Percentiles rank a stretch among this genome's conserved stretches.
Evolutionary conservation across 2,329 filamentous ascomycete genomes (phyloP).

Genomic region (Xylaria arbuscula): DNA sequence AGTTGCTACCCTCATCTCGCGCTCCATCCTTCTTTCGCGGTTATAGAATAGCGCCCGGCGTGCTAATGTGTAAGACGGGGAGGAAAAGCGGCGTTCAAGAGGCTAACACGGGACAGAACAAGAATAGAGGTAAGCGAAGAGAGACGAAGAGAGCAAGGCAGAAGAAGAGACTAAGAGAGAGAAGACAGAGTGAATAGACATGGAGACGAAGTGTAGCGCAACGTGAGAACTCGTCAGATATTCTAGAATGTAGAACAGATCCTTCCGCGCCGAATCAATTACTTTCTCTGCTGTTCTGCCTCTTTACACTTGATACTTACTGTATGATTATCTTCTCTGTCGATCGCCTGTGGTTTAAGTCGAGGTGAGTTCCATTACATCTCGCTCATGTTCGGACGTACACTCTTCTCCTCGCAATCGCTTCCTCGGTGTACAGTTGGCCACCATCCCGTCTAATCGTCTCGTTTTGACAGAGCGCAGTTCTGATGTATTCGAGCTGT

Average conservation of each 20-base stretch:
- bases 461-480: neutral
- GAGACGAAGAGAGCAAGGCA: neutral
- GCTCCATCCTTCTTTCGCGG: slow-evolving; percentile 13
- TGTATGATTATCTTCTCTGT: neutral
- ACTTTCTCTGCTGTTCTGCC: neutral
- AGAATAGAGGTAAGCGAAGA: neutral
- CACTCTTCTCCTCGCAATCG: slow-evolving; percentile 8
- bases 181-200: neutral
- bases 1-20: slow-evolving; percentile 22
- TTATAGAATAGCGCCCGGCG: slow-evolving; percentile 4
- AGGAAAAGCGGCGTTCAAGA: neutral
- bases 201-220: neutral
- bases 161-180: neutral
- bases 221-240: neutral
- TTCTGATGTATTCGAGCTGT: neutral
- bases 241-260: neutral
- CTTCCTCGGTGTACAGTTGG: neutral
- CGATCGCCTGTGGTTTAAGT: slow-evolving; percentile 11
- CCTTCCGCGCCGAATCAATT: slow-evolving; percentile 18
- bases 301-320: neutral
- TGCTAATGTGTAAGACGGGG: slow-evolving; percentile 6
- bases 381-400: neutral
- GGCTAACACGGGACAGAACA: neutral
- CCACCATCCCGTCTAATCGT: neutral
- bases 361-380: neutral